These are phyloP conservation scores for Aspergillus flavus DNA, from an alignment of 2,329 filamentous ascomycete genomes.

Conservation along the genomic window DNA sequence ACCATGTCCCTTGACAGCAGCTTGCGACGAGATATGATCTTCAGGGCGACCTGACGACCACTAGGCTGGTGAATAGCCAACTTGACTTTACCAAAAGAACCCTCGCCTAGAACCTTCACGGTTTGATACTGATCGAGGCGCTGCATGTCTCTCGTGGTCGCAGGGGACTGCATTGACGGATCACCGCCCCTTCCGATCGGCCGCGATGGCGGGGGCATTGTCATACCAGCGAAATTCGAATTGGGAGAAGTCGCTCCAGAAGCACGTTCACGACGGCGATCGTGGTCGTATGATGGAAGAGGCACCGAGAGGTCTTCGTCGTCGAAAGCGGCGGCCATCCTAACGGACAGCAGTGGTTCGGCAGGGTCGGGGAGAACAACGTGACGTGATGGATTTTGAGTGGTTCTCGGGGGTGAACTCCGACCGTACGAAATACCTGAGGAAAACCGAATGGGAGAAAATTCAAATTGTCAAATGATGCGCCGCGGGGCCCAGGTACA, in stretches of 20 bases:
- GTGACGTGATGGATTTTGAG: constrained; percentile 41
- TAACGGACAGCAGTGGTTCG: constrained; percentile 17
- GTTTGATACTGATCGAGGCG: constrained; percentile 91
- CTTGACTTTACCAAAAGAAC: constrained; percentile 98
- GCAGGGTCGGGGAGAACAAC: constrained; percentile 31
- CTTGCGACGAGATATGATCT: constrained; percentile 96
- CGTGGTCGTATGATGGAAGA: constrained; percentile 46
- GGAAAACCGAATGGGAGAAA: background rate
- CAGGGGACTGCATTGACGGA: constrained; percentile 43
- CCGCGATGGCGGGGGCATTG: constrained; percentile 40
- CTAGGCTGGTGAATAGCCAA: constrained; percentile 90
- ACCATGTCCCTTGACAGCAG: constrained; percentile 98
- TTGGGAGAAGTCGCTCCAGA: constrained; percentile 19
- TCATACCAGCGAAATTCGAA: constrained; percentile 38
- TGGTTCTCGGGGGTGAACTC: constrained; percentile 6
- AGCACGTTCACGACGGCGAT: constrained; percentile 29
- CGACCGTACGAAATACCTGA: constrained; percentile 1
- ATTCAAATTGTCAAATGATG: constrained; percentile 3
- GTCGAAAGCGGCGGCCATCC: constrained; percentile 60
- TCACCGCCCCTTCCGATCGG: constrained; percentile 34
- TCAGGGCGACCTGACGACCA: constrained; percentile 92
- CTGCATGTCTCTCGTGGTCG: constrained; percentile 66
- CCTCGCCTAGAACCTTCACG: constrained; percentile 87
- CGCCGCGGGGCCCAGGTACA: background rate
- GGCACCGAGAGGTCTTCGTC: constrained; percentile 84